Conservation (phyloP, 768 basidiomycete genomes). For the Daedaleopsis nitida region DNA sequence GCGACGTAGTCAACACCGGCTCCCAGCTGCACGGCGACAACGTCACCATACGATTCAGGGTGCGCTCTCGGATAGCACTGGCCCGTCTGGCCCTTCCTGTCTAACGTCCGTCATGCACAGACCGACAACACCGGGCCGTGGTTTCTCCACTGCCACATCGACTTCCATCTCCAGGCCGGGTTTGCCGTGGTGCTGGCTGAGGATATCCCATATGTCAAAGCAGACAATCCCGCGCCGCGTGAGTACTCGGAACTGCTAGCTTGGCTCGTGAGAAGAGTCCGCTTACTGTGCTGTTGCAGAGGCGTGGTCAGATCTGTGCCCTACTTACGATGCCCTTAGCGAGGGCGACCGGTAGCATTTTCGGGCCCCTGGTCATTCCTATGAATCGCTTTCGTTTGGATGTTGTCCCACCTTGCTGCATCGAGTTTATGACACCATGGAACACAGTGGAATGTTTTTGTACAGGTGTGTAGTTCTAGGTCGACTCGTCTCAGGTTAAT, state of each 20-base stretch:
- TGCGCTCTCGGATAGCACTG: background rate
- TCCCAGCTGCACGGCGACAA: constrained; percentile 14
- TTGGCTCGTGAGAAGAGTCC: background rate
- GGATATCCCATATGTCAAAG: constrained; percentile 26
- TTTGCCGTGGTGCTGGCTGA: constrained; percentile 46
- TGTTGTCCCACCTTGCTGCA: too few species aligned
- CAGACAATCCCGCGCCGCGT: constrained; percentile 20
- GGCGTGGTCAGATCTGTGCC: constrained; percentile 16
- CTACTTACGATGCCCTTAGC: constrained; percentile 11
- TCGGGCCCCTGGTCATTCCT: too few species aligned
- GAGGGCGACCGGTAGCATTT: constrained; percentile 8
- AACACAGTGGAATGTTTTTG: too few species aligned
- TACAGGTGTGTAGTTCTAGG: too few species aligned
- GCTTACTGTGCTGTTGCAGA: background rate
- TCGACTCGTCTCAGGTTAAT: too few species aligned
- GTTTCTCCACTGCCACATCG: constrained; percentile 83
- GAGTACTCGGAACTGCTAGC: background rate
- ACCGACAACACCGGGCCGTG: constrained; percentile 91
- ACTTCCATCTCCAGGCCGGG: constrained; percentile 69
- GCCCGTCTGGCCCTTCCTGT: background rate
- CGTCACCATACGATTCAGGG: constrained; percentile 29
- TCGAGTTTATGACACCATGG: too few species aligned
- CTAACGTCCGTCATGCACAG: background rate
- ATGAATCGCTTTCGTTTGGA: too few species aligned
- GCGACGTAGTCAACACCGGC: constrained; percentile 34